Conservation (phyloP, 805 yeast species). For the Saccharomycodes ludwigii region DNA sequence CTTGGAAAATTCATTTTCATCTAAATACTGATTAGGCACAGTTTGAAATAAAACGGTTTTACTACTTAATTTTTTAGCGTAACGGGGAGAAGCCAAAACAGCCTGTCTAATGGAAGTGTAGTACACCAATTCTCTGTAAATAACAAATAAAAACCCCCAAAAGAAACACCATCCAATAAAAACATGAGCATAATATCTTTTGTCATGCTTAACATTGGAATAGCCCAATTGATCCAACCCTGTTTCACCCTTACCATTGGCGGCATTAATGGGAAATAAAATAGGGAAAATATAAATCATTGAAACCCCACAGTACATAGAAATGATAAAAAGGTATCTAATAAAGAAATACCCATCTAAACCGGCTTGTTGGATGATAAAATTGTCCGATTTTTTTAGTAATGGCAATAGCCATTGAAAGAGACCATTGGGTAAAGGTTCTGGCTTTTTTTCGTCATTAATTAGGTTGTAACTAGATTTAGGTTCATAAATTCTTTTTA, state of each 20-base stretch:
- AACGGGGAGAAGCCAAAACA: slow-evolving; percentile 67
- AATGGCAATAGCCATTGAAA: slow-evolving; percentile 60
- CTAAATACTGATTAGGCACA: slow-evolving; percentile 63
- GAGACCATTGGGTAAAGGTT: slow-evolving; percentile 58
- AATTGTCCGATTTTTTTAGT: slow-evolving; percentile 54
- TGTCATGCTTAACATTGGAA: slow-evolving; percentile 49
- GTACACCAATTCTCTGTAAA: slow-evolving; percentile 74
- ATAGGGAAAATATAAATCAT: slow-evolving; percentile 46
- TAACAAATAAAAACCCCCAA: slow-evolving; percentile 52
- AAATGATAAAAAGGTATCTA: slow-evolving; percentile 55
- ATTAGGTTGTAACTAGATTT: slow-evolving; percentile 55
- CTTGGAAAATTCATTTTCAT: slow-evolving; percentile 60
- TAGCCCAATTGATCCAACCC: slow-evolving; percentile 74
- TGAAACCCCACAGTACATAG: slow-evolving; percentile 42
- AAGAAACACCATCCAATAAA: slow-evolving; percentile 71
- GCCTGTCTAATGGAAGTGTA: slow-evolving; percentile 69
- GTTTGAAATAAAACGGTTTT: slow-evolving; percentile 77
- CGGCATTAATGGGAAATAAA: slow-evolving; percentile 74
- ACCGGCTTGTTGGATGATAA: slow-evolving; percentile 77
- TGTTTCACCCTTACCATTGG: slow-evolving; percentile 42
- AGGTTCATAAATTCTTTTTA: slow-evolving; percentile 74
- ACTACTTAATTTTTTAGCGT: slow-evolving; percentile 60
- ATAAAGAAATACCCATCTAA: slow-evolving; percentile 89
- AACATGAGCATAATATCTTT: slow-evolving; percentile 78
- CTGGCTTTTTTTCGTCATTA: slow-evolving; percentile 51